These are phyloP conservation scores for Coemansia sp. DNA, from an alignment of 192 early-diverging fungal genomes.

Conservation along the genomic window DNA sequence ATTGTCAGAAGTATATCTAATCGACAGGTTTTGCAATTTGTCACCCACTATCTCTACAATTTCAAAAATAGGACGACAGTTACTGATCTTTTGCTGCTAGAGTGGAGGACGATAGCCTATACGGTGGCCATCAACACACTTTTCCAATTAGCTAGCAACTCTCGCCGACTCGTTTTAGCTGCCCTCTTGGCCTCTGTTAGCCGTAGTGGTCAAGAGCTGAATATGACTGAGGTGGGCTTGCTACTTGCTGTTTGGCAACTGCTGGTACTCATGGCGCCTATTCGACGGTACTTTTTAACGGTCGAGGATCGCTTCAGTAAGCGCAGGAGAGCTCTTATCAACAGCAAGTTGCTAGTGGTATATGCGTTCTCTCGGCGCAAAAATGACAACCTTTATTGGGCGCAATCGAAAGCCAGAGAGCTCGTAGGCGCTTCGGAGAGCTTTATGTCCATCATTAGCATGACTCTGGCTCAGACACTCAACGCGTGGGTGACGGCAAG, in stretches of 20 bases:
- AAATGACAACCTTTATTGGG: not conserved
- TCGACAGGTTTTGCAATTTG: not conserved
- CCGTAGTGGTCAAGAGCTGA: not conserved
- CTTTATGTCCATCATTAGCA: not conserved
- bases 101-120: not conserved
- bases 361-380: slow-evolving; percentile 5
- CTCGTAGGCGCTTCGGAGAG: not conserved
- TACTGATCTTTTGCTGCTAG: not conserved
- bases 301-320: not conserved
- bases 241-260: slow-evolving; percentile 14
- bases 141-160: not conserved
- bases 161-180: slow-evolving; percentile 9
- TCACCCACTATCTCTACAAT: not conserved
- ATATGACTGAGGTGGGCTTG: not conserved
- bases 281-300: not conserved
- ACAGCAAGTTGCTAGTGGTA: slow-evolving; percentile 10
- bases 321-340: not conserved
- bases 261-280: slow-evolving; percentile 4
- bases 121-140: not conserved
- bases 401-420: not conserved
- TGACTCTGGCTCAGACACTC: slow-evolving; percentile 10
- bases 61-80: not conserved
- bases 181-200: slow-evolving; percentile 2
- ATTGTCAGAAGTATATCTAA: not conserved
- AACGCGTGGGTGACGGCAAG: slow-evolving; percentile 30